Evolutionary conservation across 352 stramenopile species (phyloP).

Genomic region (Saprolegnia parasitica): DNA sequence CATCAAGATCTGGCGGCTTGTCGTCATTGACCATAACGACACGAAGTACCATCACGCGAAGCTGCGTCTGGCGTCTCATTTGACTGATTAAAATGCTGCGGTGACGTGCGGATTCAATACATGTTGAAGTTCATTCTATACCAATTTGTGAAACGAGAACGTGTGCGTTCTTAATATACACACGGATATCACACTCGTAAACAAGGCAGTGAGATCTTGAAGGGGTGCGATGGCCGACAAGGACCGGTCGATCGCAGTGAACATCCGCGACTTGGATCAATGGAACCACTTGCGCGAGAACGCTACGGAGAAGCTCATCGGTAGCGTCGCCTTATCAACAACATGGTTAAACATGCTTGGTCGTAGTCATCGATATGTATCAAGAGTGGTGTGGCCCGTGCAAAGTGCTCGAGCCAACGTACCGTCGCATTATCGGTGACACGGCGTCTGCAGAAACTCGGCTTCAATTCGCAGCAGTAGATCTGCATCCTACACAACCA

Average conservation of each 20-base stretch:
- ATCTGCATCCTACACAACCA: not conserved
- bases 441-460: constrained; percentile 7
- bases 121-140: no score
- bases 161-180: no score
- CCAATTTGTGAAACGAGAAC: no score
- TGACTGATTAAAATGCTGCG: no score
- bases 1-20: no score
- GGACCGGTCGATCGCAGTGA: constrained; percentile 23
- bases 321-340: not conserved
- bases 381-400: constrained; percentile 28
- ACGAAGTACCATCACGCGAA: no score
- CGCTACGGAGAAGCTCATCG: constrained; percentile 20
- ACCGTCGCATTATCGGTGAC: constrained; percentile 19
- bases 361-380: constrained; percentile 27
- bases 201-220: not conserved
- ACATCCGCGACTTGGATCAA: constrained; percentile 28
- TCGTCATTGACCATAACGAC: no score
- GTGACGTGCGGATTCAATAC: no score
- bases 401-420: constrained; percentile 23
- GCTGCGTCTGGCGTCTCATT: no score
- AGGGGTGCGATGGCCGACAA: constrained; percentile 8
- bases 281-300: constrained; percentile 27
- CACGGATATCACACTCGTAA: no score
- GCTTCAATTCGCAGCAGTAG: constrained; percentile 23
- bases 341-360: not conserved